Conservation (phyloP, 371 early-diverging fungal genomes). For the Mucor saturninus region DNA sequence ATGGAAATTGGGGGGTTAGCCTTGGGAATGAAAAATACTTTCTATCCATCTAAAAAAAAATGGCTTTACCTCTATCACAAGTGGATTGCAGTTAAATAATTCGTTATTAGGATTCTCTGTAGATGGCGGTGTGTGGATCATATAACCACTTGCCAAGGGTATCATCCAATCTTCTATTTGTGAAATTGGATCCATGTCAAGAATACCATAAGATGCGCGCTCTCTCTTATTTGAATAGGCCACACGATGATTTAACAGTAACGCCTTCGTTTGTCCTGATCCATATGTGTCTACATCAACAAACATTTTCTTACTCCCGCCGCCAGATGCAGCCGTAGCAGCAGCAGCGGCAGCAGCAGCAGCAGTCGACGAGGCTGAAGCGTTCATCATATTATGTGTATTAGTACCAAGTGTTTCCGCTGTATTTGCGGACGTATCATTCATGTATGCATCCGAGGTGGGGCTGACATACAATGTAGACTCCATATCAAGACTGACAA, state of each 20-base stretch:
- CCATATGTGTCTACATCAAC: slow-evolving; percentile 26
- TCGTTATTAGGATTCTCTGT: slow-evolving; percentile 48
- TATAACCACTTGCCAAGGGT: slow-evolving; percentile 64
- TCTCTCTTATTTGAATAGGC: slow-evolving; percentile 54
- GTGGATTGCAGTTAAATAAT: slow-evolving; percentile 48
- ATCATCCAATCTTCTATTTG: slow-evolving; percentile 55
- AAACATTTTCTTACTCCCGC: slow-evolving; percentile 7
- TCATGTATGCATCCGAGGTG: background rate
- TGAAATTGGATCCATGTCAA: slow-evolving; percentile 26
- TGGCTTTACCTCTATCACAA: slow-evolving; percentile 47
- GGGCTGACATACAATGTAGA: slow-evolving; percentile 41
- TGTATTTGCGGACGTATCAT: background rate
- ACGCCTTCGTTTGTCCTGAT: slow-evolving; percentile 45
- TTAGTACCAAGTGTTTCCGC: background rate
- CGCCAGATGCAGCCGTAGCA: background rate
- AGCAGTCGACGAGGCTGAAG: background rate
- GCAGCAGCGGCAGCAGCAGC: background rate
- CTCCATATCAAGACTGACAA: slow-evolving; percentile 58
- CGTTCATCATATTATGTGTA: slow-evolving; percentile 18
- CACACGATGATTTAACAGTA: slow-evolving; percentile 63
- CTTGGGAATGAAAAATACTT: background rate
- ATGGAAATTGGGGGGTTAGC: too few species aligned
- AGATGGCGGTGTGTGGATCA: slow-evolving; percentile 49
- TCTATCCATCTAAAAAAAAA: too few species aligned
- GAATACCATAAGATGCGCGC: slow-evolving; percentile 35